Conservation (phyloP, 1,284 basidiomycete species). For the Xerocomus amazonicus region DNA sequence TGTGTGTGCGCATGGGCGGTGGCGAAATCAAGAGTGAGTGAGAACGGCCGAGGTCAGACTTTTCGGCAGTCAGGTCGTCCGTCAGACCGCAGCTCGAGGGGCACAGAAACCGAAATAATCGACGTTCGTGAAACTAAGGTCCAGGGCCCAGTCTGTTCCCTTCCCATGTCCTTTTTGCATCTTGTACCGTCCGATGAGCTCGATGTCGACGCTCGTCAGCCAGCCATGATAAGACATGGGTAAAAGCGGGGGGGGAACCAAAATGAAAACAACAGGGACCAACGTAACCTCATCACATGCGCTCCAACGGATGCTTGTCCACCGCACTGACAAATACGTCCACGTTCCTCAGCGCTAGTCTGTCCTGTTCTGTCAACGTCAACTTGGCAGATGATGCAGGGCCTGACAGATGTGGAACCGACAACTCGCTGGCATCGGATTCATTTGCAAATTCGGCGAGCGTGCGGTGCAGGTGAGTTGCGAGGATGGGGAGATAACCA, state of each 20-base stretch:
- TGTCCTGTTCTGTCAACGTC: slow-evolving; percentile 31
- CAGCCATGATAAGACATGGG: neutral
- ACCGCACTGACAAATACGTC: slow-evolving; percentile 56
- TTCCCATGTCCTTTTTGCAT: too few relatives aligned
- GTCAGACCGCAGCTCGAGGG: too few relatives aligned
- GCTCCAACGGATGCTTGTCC: slow-evolving; percentile 59
- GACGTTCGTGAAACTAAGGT: too few relatives aligned
- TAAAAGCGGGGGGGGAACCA: neutral
- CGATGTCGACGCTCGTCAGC: too few relatives aligned
- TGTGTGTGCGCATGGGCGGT: neutral
- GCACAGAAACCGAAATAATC: too few relatives aligned
- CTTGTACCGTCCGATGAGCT: too few relatives aligned
- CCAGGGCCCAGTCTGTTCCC: too few relatives aligned
- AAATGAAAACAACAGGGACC: neutral
- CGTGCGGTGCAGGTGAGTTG: slow-evolving; percentile 48
- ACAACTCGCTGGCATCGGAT: slow-evolving; percentile 12
- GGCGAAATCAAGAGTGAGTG: too few relatives aligned
- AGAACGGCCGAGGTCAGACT: too few relatives aligned
- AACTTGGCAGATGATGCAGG: slow-evolving; percentile 11
- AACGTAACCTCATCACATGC: slow-evolving; percentile 36
- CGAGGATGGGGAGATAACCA: slow-evolving; percentile 74
- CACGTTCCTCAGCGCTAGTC: slow-evolving; percentile 33
- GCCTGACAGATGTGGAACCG: slow-evolving; percentile 33
- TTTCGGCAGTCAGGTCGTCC: too few relatives aligned
- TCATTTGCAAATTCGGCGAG: slow-evolving; percentile 33